These are phyloP conservation scores for Isatis tinctoria DNA, from an alignment of 345 rosid genomes.

Conservation along the genomic window DNA sequence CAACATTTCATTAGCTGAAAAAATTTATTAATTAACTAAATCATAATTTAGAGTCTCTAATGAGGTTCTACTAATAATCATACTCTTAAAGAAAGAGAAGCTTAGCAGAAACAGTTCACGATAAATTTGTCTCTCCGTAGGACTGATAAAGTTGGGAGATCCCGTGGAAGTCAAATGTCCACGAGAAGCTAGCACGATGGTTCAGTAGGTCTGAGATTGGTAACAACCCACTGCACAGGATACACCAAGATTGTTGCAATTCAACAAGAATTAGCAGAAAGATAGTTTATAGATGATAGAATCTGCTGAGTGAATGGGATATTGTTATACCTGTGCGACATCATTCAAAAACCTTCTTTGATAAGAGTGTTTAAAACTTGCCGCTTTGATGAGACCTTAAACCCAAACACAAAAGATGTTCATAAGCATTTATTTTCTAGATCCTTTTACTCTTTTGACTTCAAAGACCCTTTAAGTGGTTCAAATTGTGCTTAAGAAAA, in stretches of 20 bases:
- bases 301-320: not conserved
- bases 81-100: no score
- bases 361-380: constrained; percentile 31
- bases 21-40: no score
- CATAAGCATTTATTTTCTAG: not conserved
- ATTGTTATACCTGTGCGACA: constrained; percentile 28
- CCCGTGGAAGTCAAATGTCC: constrained; percentile 83
- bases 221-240: constrained; percentile 72
- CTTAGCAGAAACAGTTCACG: constrained; percentile 39
- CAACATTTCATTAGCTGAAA: no score
- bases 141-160: constrained; percentile 75
- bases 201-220: constrained; percentile 64
- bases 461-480: not conserved
- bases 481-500: not conserved
- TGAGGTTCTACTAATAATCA: no score
- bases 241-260: constrained; percentile 13
- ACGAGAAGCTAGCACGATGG: constrained; percentile 57
- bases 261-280: not conserved
- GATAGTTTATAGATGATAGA: not conserved
- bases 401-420: constrained; percentile 9
- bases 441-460: not conserved
- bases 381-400: constrained; percentile 30
- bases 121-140: constrained; percentile 83
- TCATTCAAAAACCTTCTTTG: constrained; percentile 36
- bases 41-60: no score